Evolutionary conservation across 345 rosid species (phyloP), one percentile per base, ranked within the genome.

Genomic region (Camelina laxa): DNA sequence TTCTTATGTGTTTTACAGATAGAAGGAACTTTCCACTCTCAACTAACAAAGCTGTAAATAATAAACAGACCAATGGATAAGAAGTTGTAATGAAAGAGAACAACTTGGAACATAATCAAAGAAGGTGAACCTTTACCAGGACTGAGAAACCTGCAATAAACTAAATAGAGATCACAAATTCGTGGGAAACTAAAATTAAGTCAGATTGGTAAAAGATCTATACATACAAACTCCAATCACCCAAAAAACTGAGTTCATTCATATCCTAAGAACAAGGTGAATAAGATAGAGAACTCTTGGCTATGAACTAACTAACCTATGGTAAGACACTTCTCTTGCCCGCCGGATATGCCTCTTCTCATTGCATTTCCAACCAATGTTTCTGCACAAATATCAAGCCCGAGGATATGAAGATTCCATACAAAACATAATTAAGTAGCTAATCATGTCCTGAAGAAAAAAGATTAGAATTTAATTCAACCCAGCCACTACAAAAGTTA

Each of bases 21-120:
- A 91, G 91, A 80, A 91, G 92, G 67, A 91, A 93, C 85, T 91
- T 93, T n/a, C 98, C 98, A 69, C 87, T 88, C 82, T 91, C 96
- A 74, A 91, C 97, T 73, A 89, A 84, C 81, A 88, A 65, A 61
- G 90, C 97, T 91, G 85, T 80, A 22, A 61, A 66, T 38, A 27
- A 51, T 65, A 39, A 13, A 15, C 14, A 12, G 10, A 62, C 2
- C 30, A 16, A 6, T 4, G 0, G 39, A 45, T 17, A 30, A 35
- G 24, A 22, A 12, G 16, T 54, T 7, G 16, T n/a, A 16, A 16
- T 4, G 17, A 53, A 35, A 7, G 14, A 50, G 6, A 31, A 9
- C 17, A 60, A 38, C 31, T 8, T 24, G 0, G 5, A 58, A 58
- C 41, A 36, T 13, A 8, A 17, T 0, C 27, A 48, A 42, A 41